Conservation (phyloP, 1,284 basidiomycete species). For the Pholiota adiposa region DNA sequence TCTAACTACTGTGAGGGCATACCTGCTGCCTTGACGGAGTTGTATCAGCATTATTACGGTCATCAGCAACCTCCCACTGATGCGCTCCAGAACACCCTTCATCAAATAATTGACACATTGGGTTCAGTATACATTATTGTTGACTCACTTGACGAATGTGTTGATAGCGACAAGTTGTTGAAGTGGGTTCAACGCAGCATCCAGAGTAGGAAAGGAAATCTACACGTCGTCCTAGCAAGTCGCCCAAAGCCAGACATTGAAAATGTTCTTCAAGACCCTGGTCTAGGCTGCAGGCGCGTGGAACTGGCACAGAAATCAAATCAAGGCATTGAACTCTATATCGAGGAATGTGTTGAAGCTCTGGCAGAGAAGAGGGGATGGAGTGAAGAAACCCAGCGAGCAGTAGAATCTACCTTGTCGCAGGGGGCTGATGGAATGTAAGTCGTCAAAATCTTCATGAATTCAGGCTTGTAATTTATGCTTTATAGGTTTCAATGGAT, state of each 20-base stretch:
- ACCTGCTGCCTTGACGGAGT: neutral
- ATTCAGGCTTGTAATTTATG: too few relatives aligned
- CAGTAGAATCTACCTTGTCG: too few relatives aligned
- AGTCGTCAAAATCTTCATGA: too few relatives aligned
- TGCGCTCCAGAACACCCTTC: neutral
- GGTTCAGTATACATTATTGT: neutral
- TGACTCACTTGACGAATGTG: neutral
- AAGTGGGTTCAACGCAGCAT: neutral
- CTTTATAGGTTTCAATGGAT: neutral
- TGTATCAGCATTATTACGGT: neutral
- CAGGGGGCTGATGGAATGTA: neutral
- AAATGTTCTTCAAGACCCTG: neutral
- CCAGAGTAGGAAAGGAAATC: neutral
- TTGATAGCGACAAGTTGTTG: neutral
- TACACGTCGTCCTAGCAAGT: neutral
- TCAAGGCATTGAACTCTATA: too few relatives aligned
- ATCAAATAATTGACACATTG: neutral
- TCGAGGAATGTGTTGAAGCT: too few relatives aligned
- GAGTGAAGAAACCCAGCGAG: too few relatives aligned
- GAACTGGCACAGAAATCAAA: neutral
- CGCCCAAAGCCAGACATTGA: neutral
- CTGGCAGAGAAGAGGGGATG: too few relatives aligned
- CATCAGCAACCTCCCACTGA: neutral
- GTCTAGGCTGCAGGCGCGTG: neutral
- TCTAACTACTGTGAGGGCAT: neutral